Evolutionary conservation across 2,329 filamentous ascomycete genomes (phyloP).

Genomic region (Penicillium glabrum): DNA sequence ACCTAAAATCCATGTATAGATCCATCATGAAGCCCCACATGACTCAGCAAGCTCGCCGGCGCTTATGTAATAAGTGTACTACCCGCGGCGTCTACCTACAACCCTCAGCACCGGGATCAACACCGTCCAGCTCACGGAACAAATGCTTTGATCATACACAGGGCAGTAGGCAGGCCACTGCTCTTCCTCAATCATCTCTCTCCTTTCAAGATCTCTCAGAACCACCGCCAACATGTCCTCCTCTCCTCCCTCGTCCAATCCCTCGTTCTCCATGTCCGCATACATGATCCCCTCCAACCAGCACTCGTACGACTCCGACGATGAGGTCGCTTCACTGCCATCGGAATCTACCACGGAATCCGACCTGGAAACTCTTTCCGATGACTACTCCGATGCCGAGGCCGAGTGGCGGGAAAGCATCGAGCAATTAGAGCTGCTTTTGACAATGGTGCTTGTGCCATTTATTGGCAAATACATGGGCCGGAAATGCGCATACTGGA

Average conservation of each 20-base stretch:
- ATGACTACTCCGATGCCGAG: conserved; percentile 77
- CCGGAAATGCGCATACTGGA: conserved; percentile 93
- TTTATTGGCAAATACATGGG: conserved; percentile 95
- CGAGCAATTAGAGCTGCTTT: conserved; percentile 86
- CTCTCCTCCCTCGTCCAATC: conserved; percentile 30
- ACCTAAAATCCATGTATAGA: neutral
- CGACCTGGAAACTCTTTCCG: conserved; percentile 47
- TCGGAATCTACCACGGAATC: conserved; percentile 41
- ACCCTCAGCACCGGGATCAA: conserved; percentile 5
- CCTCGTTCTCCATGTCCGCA: conserved; percentile 40
- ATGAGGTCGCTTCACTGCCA: conserved; percentile 46
- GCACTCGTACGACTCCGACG: conserved; percentile 31
- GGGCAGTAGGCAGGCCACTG: conserved; percentile 39
- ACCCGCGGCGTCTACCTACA: neutral
- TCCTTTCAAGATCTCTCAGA: neutral
- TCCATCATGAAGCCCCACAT: neutral
- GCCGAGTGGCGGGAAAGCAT: conserved; percentile 92
- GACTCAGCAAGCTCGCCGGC: neutral
- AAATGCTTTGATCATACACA: conserved; percentile 24
- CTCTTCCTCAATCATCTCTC: conserved; percentile 23
- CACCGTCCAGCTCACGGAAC: conserved; percentile 1
- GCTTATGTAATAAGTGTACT: neutral
- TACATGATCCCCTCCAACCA: conserved; percentile 40
- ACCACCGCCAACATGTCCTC: conserved; percentile 28
- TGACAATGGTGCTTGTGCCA: conserved; percentile 93